Base-by-base conservation (phyloP, 305 asterid genomes). In the Fraxinus floribunda region DNA sequence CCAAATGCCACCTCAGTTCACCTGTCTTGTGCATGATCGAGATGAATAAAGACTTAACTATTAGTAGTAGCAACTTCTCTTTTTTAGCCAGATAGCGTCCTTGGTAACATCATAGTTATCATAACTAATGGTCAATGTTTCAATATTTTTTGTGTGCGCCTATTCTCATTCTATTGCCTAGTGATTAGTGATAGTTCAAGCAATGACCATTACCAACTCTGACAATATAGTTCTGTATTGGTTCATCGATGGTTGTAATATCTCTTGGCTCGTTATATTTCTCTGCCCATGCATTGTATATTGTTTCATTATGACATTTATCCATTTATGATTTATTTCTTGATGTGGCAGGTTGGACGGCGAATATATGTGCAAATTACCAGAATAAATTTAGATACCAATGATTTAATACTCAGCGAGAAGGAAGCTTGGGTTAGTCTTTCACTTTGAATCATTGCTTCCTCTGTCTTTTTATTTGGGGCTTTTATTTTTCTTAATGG, bases 361-460 rank as follows among this genome's bases (percentile, higher is more conserved):
- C 90, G 88, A 83, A 82, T 94, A 76, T 85, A 86, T 80, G 97
- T 94, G 71, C 91, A 83, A 55, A 94, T 95, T 87, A 91, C 92
- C 78, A 89, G 98, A 88, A 91, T 93, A 85, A 93, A 94, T n/a
- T 95, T 91, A 89, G 97, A 92, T 71, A 93, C 99, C 34, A 93
- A 95, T 75, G 97, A 95, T 89, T 90, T 95, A 87, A 90, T 95
- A 83, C 95, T 95, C 87, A 95, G 97, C 71, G 99, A 95, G 87
- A 94, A 91, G 90, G 92, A 88, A 57, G 97, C 98, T 81, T 94
- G 98, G 99, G 98, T 93, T 78, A 34, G 97, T 90, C 78, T 75
- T 81, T 80, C 62, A 46, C 82, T 74, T 77, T 24, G 75, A 77
- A 41, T 83, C 20, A 68, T 79, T 74, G 11, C 18, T 13, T 70